A percentile compares a stretch with the other conserved stretches of the same genome.
phyloP scores from a whole-genome alignment of 202 grass and related monocot genomes.

The Carex arenaria region DNA sequence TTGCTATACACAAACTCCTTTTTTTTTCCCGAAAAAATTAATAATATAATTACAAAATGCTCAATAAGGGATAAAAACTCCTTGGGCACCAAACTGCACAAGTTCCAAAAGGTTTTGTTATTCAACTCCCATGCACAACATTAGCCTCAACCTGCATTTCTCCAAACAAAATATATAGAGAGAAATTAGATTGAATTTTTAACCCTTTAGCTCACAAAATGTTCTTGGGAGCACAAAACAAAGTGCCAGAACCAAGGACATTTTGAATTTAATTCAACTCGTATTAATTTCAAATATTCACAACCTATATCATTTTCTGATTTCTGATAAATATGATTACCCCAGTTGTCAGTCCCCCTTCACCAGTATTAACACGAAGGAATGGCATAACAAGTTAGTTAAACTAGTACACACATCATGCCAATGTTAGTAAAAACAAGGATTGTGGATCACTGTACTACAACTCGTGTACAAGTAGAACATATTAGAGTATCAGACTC shows the following conservation, averaged over 20 bases:
- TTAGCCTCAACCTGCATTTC: not conserved
- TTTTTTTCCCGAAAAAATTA: not conserved
- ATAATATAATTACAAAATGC: conserved; percentile 20
- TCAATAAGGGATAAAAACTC: not conserved
- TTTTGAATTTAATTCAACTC: not conserved
- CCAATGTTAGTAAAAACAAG: not conserved
- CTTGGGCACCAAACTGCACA: not conserved
- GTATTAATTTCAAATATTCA: not conserved
- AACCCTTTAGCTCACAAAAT: not conserved
- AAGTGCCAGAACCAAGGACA: not conserved
- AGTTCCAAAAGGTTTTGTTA: not conserved
- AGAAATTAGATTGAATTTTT: not conserved
- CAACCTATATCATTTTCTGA: not conserved
- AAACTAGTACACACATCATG: not conserved
- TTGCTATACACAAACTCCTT: conserved; percentile 4
- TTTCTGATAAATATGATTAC: not conserved
- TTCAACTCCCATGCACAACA: not conserved
- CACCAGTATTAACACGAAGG: not conserved
- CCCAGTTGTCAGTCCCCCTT: not conserved
- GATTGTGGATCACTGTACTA: not conserved
- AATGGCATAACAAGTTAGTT: not conserved
- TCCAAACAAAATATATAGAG: not conserved
- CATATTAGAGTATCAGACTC: not conserved
- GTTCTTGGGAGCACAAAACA: not conserved
- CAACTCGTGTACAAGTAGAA: not conserved